Percentiles rank a stretch among this genome's conserved stretches.
These are phyloP conservation scores for Tolypocladium tundrense DNA, from an alignment of 2,329 filamentous ascomycete genomes.

Conservation along the genomic window DNA sequence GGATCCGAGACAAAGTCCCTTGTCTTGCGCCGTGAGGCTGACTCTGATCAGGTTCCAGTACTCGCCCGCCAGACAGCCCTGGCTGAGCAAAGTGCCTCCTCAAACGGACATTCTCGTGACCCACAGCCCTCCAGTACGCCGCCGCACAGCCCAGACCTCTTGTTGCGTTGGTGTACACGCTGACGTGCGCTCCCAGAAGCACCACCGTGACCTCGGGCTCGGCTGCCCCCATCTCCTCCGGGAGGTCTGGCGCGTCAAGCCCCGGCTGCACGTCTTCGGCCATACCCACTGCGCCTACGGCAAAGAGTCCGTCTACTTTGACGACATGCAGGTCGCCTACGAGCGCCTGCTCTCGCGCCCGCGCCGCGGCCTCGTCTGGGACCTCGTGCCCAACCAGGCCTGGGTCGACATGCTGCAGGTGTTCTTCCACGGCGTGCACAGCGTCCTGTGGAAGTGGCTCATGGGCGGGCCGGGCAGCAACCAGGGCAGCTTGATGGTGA, in stretches of 20 bases:
- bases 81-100: constrained; percentile 59
- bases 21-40: not conserved
- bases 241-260: constrained; percentile 66
- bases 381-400: constrained; percentile 32
- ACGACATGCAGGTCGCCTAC: constrained; percentile 60
- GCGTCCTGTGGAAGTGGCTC: constrained; percentile 44
- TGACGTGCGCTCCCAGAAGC: constrained; percentile 29
- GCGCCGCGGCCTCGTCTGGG: constrained; percentile 30
- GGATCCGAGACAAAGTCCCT: not conserved
- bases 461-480: constrained; percentile 43
- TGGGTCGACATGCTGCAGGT: constrained; percentile 38
- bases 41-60: constrained; percentile 58
- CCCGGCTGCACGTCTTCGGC: constrained; percentile 71
- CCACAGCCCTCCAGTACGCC: constrained; percentile 60
- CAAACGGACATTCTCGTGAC: constrained; percentile 73
- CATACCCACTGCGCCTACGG: constrained; percentile 74
- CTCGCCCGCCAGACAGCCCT: constrained; percentile 52
- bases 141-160: not conserved
- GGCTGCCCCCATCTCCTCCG: constrained; percentile 62
- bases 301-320: constrained; percentile 60
- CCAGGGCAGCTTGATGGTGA: constrained; percentile 42
- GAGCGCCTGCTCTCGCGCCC: constrained; percentile 49
- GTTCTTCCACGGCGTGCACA: constrained; percentile 33
- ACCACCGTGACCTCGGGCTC: constrained; percentile 58
- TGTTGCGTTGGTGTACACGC: not conserved